Percentiles rank a stretch among this genome's conserved stretches.
Conservation (phyloP, 2,329 filamentous ascomycete species). For the Penicillium brevicompactum region DNA sequence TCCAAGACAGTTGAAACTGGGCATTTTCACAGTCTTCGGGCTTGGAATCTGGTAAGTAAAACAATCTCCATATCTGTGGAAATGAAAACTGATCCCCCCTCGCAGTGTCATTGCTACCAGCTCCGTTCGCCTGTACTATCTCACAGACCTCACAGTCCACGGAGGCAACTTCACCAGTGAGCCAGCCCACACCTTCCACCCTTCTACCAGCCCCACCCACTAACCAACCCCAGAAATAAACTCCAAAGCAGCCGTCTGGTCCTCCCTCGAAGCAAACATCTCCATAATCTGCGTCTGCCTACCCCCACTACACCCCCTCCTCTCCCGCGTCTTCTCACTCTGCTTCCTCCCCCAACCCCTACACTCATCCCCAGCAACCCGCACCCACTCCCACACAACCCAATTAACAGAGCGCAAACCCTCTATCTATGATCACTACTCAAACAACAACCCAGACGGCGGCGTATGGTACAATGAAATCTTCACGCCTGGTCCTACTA, state of each 20-base stretch:
- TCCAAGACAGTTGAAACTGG: constrained; percentile 24
- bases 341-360: constrained; percentile 21
- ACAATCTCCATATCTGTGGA: neutral
- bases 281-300: constrained; percentile 38
- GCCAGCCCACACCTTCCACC: neutral
- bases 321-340: constrained; percentile 28
- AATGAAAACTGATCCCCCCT: neutral
- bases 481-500: constrained; percentile 16
- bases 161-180: constrained; percentile 25
- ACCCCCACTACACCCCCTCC: constrained; percentile 28
- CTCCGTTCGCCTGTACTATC: constrained; percentile 22
- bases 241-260: constrained; percentile 31
- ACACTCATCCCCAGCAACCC: constrained; percentile 13
- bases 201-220: neutral
- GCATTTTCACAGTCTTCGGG: constrained; percentile 30
- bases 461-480: constrained; percentile 20
- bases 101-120: constrained; percentile 33
- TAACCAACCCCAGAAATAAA: constrained; percentile 20
- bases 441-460: neutral
- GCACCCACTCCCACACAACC: constrained; percentile 10
- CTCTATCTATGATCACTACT: constrained; percentile 7
- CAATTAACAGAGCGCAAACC: constrained; percentile 13
- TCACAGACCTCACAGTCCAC: constrained; percentile 17
- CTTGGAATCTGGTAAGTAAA: constrained; percentile 31
- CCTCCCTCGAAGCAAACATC: constrained; percentile 32